Evolutionary conservation across 768 basidiomycete species (phyloP).

Genomic region (Termitomyces sp.): DNA sequence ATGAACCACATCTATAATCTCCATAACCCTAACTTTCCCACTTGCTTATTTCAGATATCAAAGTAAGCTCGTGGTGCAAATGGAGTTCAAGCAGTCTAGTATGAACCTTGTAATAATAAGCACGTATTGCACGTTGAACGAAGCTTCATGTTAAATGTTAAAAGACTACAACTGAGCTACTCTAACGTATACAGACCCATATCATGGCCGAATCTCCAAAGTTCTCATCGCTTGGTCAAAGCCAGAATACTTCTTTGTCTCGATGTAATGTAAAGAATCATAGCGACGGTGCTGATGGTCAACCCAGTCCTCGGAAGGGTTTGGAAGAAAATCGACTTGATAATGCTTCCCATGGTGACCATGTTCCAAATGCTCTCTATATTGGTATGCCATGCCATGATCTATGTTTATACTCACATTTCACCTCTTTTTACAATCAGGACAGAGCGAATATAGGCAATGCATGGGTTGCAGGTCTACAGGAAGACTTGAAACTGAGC

Average conservation of each 20-base stretch:
- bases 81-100: neutral
- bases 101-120: neutral
- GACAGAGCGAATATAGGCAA: slow-evolving; percentile 20
- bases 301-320: neutral
- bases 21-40: no score
- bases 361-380: slow-evolving; percentile 31
- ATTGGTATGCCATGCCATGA: slow-evolving; percentile 17
- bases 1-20: no score
- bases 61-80: no score
- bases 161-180: neutral
- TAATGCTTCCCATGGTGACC: slow-evolving; percentile 27
- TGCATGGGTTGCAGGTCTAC: slow-evolving; percentile 52
- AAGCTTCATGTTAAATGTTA: neutral
- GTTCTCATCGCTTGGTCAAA: neutral
- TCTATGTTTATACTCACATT: slow-evolving; percentile 36
- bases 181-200: neutral
- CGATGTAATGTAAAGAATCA: neutral
- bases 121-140: neutral
- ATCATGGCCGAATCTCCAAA: neutral
- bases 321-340: slow-evolving; percentile 30
- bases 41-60: no score
- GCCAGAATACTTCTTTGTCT: no score
- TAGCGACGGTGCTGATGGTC: neutral
- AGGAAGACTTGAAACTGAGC: slow-evolving; percentile 44
- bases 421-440: neutral